Evolutionary conservation across 192 early-diverging fungal genomes (phyloP).

Genomic region (Coemansia sp.): DNA sequence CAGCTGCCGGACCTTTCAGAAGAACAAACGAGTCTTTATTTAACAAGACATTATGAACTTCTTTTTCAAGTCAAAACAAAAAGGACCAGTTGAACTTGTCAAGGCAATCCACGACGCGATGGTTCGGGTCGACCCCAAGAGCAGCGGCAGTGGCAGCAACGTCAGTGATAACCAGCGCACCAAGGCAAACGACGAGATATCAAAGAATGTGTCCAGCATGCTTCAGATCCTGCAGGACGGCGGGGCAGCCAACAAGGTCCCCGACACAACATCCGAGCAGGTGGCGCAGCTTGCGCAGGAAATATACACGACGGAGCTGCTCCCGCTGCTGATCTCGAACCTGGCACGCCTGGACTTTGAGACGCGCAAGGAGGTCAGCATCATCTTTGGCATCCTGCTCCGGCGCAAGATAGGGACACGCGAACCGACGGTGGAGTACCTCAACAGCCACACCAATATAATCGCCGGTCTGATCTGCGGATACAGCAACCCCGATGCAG

Average conservation of each 20-base stretch:
- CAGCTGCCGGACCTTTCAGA: neutral
- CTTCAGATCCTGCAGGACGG: slow-evolving; percentile 94
- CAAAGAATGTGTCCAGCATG: slow-evolving; percentile 90
- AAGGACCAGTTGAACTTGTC: slow-evolving; percentile 88
- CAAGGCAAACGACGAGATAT: slow-evolving; percentile 96
- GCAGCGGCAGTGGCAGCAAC: neutral
- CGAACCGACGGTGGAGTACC: slow-evolving; percentile 95
- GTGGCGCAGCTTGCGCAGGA: slow-evolving; percentile 95
- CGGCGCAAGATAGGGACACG: slow-evolving; percentile 91
- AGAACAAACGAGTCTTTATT: neutral
- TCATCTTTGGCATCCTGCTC: slow-evolving; percentile 96
- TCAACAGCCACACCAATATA: slow-evolving; percentile 81
- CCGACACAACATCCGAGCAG: slow-evolving; percentile 69
- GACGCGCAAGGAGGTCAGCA: slow-evolving; percentile 89
- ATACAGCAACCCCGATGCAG: slow-evolving; percentile 96
- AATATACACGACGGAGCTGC: slow-evolving; percentile 88
- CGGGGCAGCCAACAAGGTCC: slow-evolving; percentile 68
- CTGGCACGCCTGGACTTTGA: slow-evolving; percentile 94
- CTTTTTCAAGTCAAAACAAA: slow-evolving; percentile 79
- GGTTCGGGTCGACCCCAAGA: slow-evolving; percentile 58
- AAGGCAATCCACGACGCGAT: slow-evolving; percentile 84
- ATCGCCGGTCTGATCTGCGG: slow-evolving; percentile 80
- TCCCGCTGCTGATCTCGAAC: slow-evolving; percentile 86
- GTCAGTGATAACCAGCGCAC: slow-evolving; percentile 54
- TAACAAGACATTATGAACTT: slow-evolving; percentile 61